These are phyloP conservation scores for Fusarium sulawesiense DNA, from an alignment of 2,329 filamentous ascomycete species.

Conservation along the genomic window DNA sequence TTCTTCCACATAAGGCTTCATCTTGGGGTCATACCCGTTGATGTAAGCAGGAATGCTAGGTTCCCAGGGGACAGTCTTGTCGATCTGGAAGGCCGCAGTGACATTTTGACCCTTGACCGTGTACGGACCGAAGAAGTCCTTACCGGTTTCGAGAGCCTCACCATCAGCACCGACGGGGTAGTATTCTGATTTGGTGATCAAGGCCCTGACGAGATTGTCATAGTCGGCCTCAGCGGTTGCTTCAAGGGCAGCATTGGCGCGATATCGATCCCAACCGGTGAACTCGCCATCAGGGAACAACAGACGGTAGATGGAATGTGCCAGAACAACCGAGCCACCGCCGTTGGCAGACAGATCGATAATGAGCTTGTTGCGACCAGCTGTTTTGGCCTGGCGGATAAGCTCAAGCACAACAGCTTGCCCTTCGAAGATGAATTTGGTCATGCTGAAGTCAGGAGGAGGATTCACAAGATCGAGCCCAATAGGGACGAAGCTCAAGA, in stretches of 20 bases:
- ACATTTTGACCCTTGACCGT: slow-evolving; percentile 36
- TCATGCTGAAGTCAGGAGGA: slow-evolving; percentile 2
- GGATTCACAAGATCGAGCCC: neutral
- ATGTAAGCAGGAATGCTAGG: slow-evolving; percentile 24
- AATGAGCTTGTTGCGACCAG: slow-evolving; percentile 42
- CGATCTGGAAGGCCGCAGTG: slow-evolving; percentile 34
- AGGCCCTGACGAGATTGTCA: slow-evolving; percentile 15
- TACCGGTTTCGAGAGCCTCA: slow-evolving; percentile 31
- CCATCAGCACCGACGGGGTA: slow-evolving; percentile 28
- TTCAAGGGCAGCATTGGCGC: slow-evolving; percentile 39
- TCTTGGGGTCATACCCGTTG: slow-evolving; percentile 35
- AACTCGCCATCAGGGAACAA: slow-evolving; percentile 41
- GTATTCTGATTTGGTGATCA: slow-evolving; percentile 23
- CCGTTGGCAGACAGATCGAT: slow-evolving; percentile 43
- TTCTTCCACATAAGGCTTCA: slow-evolving; percentile 25
- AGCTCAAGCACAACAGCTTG: slow-evolving; percentile 34
- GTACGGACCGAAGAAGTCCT: slow-evolving; percentile 42
- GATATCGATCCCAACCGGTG: slow-evolving; percentile 34
- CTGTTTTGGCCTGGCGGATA: slow-evolving; percentile 32
- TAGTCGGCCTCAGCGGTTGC: slow-evolving; percentile 34
- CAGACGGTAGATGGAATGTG: slow-evolving; percentile 36
- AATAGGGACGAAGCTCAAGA: slow-evolving; percentile 42
- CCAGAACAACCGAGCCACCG: slow-evolving; percentile 38
- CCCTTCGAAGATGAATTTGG: slow-evolving; percentile 34
- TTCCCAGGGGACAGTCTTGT: slow-evolving; percentile 29